Conservation (phyloP, 2,329 filamentous ascomycete genomes). For the Gaeumannomyces tritici region DNA sequence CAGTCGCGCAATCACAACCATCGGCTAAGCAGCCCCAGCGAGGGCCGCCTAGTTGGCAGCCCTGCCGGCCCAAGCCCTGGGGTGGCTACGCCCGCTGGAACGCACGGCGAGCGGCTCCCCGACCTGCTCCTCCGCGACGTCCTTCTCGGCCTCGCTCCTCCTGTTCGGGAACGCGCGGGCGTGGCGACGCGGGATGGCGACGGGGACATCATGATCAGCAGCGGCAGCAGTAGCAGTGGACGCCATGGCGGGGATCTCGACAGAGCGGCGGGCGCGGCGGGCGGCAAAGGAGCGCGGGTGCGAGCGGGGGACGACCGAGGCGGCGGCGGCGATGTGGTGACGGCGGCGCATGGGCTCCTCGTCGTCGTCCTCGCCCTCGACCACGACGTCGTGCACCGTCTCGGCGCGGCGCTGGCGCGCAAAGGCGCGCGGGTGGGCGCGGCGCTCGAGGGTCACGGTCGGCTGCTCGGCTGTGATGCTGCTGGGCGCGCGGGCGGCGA, state of each 20-base stretch:
- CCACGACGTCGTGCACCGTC: no score
- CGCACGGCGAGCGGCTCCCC: neutral
- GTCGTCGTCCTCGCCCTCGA: neutral
- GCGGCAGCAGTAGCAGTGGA: no score
- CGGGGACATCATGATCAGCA: no score
- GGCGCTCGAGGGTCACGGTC: neutral
- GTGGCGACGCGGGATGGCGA: no score
- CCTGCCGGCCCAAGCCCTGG: neutral
- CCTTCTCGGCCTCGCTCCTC: neutral
- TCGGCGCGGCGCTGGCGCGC: no score
- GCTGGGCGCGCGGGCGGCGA: no score
- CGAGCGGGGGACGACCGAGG: neutral
- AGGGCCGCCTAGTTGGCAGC: neutral
- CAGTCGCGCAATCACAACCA: no score
- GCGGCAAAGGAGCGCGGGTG: neutral
- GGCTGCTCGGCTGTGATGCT: neutral
- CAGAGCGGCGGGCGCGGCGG: no score
- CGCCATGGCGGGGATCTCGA: neutral
- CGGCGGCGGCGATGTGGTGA: no score
- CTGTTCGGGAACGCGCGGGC: no score
- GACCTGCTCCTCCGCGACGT: neutral
- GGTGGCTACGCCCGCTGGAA: neutral
- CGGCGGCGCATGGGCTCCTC: no score
- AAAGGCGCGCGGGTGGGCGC: neutral
- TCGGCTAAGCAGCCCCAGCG: no score